A percentile compares a stretch with the other conserved stretches of the same genome.
These are phyloP conservation scores for Yarrowia osloensis DNA, from an alignment of 805 yeast genomes.

Conservation along the genomic window DNA sequence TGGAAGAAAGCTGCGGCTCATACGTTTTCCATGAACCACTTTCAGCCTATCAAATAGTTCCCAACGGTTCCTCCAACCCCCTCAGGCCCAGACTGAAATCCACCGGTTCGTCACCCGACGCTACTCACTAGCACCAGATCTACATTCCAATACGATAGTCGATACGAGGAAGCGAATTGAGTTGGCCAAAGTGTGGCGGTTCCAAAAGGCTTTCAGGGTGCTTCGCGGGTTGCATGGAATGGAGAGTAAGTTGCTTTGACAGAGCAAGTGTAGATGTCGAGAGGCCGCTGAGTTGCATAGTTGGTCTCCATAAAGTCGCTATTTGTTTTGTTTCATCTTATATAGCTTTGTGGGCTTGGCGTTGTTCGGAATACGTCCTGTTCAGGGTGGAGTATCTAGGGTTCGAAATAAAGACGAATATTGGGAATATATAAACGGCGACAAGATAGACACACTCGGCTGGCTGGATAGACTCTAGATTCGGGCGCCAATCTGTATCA, in stretches of 20 bases:
- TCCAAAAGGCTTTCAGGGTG: neutral
- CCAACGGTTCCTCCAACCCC: too few species aligned
- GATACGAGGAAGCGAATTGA: neutral
- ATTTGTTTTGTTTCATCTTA: too few species aligned
- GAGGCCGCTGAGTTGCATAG: too few species aligned
- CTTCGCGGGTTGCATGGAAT: neutral
- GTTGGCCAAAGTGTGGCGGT: neutral
- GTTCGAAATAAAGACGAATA: neutral
- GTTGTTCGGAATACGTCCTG: too few species aligned
- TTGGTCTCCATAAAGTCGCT: too few species aligned
- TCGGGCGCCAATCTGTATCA: neutral
- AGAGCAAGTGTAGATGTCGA: neutral
- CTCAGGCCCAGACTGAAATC: neutral
- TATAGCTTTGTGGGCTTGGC: too few species aligned
- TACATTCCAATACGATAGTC: slow-evolving; percentile 3
- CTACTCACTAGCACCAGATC: neutral
- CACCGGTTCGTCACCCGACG: neutral
- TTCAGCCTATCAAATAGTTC: too few species aligned
- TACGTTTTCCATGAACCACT: too few species aligned
- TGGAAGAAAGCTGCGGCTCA: too few species aligned
- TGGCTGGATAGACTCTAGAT: neutral
- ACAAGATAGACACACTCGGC: neutral
- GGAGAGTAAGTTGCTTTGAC: neutral
- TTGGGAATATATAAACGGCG: neutral
- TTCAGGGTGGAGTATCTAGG: neutral